Evolutionary conservation across 108 stramenopile species (phyloP).

Genomic region (Cyclotella choctawhatcheeana): DNA sequence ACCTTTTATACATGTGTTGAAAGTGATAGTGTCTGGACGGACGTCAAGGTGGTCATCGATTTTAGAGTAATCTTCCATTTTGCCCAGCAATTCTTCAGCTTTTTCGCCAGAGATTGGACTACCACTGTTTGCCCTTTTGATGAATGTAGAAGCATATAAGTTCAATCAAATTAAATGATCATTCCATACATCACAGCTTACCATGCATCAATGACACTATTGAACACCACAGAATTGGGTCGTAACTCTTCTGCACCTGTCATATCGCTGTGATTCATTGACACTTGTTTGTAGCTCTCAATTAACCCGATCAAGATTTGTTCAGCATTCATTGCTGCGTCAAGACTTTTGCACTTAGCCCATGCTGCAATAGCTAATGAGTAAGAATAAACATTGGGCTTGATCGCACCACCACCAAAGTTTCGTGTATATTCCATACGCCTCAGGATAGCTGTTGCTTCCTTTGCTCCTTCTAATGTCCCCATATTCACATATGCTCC

Average conservation of each 20-base stretch:
- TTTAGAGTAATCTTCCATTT: slow-evolving; percentile 56
- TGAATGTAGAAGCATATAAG: too few species aligned
- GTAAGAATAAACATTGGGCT: slow-evolving; percentile 46
- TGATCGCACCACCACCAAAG: slow-evolving; percentile 20
- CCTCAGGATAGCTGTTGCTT: slow-evolving; percentile 58
- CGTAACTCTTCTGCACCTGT: slow-evolving; percentile 32
- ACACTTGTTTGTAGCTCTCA: slow-evolving; percentile 36
- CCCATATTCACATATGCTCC: slow-evolving; percentile 43
- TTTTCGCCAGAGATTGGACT: slow-evolving; percentile 52
- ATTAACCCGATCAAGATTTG: slow-evolving; percentile 43
- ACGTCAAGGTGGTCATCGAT: slow-evolving; percentile 40
- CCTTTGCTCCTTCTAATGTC: slow-evolving; percentile 58
- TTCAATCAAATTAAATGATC: too few species aligned
- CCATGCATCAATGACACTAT: slow-evolving; percentile 64
- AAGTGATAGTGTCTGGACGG: slow-evolving; percentile 67
- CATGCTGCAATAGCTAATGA: slow-evolving; percentile 51
- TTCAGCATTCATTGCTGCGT: slow-evolving; percentile 53
- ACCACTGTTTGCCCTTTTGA: slow-evolving; percentile 60
- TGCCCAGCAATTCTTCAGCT: slow-evolving; percentile 53
- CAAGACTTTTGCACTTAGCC: slow-evolving; percentile 25
- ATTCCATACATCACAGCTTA: too few species aligned
- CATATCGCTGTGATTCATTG: slow-evolving; percentile 19
- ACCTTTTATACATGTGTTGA: slow-evolving; percentile 62
- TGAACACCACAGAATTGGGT: slow-evolving; percentile 68
- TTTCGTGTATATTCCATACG: slow-evolving; percentile 62